Percentiles rank a stretch among this genome's conserved stretches.
Evolutionary conservation across 2,329 filamentous ascomycete species (phyloP).

Genomic region (Fusarium solani-melongenae): DNA sequence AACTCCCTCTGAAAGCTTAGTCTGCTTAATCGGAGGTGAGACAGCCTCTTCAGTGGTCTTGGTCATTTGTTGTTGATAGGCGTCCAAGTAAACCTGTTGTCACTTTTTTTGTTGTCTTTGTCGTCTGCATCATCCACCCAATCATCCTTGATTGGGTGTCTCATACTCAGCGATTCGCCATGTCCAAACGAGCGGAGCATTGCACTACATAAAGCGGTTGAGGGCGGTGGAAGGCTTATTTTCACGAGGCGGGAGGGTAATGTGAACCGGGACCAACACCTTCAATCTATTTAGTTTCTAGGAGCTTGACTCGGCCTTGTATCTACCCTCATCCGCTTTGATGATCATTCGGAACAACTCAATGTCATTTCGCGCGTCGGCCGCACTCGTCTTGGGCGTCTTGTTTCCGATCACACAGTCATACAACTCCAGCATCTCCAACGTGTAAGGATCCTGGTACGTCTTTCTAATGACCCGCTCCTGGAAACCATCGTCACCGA

Average conservation of each 20-base stretch:
- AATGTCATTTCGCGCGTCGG: slow-evolving; percentile 46
- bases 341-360: slow-evolving; percentile 39
- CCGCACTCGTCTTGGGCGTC: slow-evolving; percentile 43
- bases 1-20: no score
- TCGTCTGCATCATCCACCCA: no score
- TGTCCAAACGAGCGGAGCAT: no score
- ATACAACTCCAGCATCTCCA: slow-evolving; percentile 51
- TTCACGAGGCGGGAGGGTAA: no score
- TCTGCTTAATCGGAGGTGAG: no score
- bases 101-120: no score
- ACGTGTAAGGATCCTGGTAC: slow-evolving; percentile 56
- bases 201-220: no score
- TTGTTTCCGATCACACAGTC: slow-evolving; percentile 36
- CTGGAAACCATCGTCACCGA: slow-evolving; percentile 49
- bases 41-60: no score
- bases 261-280: background rate
- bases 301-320: background rate
- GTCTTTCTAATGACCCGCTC: slow-evolving; percentile 55
- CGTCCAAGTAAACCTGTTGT: no score
- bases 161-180: no score
- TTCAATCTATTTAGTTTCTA: background rate
- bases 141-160: no score
- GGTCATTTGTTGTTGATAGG: no score
- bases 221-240: background rate
- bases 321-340: background rate